Percentiles rank a stretch among this genome's conserved stretches.
These are phyloP conservation scores for Shiraia sp. DNA, from an alignment of 2,329 filamentous ascomycete genomes.

Conservation along the genomic window DNA sequence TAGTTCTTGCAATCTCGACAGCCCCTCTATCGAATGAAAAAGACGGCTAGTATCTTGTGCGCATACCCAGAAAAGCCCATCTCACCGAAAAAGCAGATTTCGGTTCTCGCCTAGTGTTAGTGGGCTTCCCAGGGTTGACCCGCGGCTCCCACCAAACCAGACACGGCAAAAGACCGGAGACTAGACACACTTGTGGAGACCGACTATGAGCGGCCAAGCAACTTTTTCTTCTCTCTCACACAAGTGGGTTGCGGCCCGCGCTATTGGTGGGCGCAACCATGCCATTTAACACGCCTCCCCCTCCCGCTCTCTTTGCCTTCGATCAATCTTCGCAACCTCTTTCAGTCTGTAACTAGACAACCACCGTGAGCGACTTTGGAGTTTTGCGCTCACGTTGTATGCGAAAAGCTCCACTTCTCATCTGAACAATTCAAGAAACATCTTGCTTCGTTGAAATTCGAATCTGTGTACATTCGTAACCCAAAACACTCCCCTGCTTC, in stretches of 20 bases:
- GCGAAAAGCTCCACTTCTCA: conserved; percentile 44
- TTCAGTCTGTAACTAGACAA: conserved; percentile 7
- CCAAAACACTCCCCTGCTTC: too few relatives aligned
- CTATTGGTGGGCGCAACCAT: too few relatives aligned
- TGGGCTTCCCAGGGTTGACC: conserved; percentile 18
- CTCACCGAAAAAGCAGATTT: conserved; percentile 23
- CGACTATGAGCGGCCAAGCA: conserved; percentile 24
- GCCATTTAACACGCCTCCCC: too few relatives aligned
- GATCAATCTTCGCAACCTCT: conserved; percentile 7
- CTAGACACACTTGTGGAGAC: conserved; percentile 28
- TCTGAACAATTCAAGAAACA: not conserved
- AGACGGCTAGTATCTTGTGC: not conserved
- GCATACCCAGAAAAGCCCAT: not conserved
- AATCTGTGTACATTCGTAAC: too few relatives aligned
- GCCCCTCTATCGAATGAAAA: not conserved
- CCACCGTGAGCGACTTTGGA: conserved; percentile 47
- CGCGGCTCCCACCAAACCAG: conserved; percentile 11
- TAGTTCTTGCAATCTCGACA: not conserved
- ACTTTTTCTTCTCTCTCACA: conserved; percentile 21
- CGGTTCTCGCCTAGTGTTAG: conserved; percentile 25
- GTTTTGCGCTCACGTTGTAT: conserved; percentile 46
- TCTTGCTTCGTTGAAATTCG: too few relatives aligned
- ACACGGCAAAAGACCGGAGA: conserved; percentile 18
- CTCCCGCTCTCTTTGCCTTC: too few relatives aligned
- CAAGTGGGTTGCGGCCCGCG: conserved; percentile 1